Percentiles rank a stretch among this genome's conserved stretches.
Conservation (phyloP, 495 filamentous ascomycete species). For the Penicillium coffeae region DNA sequence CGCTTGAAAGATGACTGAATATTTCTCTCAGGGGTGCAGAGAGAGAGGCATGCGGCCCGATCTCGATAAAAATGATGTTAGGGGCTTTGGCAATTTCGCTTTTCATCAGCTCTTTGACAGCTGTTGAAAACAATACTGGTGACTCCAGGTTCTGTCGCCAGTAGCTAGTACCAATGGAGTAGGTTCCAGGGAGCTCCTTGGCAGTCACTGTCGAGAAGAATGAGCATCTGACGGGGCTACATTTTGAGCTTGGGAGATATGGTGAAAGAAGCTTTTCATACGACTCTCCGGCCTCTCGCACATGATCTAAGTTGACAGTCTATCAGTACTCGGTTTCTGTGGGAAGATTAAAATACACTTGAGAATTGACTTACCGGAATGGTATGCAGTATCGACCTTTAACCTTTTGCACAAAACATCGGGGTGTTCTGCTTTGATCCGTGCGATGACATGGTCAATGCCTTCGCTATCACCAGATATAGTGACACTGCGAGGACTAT, state of each 20-base stretch:
- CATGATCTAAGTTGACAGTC: conserved; percentile 37
- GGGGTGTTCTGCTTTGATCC: conserved; percentile 23
- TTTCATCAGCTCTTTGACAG: too few species aligned
- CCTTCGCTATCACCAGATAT: conserved; percentile 37
- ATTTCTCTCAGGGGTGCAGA: conserved; percentile 54
- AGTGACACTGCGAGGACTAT: conserved; percentile 36
- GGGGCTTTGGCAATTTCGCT: too few species aligned
- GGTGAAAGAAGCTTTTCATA: not conserved
- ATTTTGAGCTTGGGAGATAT: too few species aligned
- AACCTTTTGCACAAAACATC: conserved; percentile 23
- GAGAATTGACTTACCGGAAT: conserved; percentile 35
- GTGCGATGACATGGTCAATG: conserved; percentile 28
- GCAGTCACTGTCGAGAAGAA: conserved; percentile 27
- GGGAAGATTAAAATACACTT: too few species aligned
- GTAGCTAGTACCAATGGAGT: conserved; percentile 31
- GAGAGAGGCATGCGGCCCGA: conserved; percentile 60
- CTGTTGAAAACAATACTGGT: conserved; percentile 19
- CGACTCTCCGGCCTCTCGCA: conserved; percentile 50
- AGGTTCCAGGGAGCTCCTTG: conserved; percentile 10
- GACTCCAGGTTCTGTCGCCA: conserved; percentile 33
- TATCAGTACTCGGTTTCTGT: too few species aligned
- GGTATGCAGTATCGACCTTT: conserved; percentile 43
- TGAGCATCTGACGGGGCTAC: conserved; percentile 9
- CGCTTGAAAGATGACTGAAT: not conserved
- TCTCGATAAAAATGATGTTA: conserved; percentile 43